Evolutionary conservation across 306 rosid genomes (phyloP).

Genomic region (Quercus cerris): DNA sequence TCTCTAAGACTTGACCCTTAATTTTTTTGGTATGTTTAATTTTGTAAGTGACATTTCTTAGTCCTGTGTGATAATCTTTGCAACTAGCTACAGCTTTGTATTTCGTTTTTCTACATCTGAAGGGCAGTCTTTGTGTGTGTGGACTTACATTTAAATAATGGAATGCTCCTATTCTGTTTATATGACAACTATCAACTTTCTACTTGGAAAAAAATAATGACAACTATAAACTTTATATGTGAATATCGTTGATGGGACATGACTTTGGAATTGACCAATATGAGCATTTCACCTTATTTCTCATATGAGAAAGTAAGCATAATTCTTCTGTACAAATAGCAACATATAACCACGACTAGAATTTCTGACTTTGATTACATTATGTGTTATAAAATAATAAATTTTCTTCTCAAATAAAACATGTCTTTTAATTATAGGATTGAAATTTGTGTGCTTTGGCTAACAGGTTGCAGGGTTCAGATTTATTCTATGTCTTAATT

Average conservation of each 20-base stretch:
- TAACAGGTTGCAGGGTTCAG: background rate
- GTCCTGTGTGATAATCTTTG: conserved; percentile 1
- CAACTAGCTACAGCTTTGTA: background rate
- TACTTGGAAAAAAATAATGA: too few relatives aligned
- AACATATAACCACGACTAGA: background rate
- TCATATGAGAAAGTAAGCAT: background rate
- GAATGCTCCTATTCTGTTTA: background rate
- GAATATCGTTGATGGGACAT: background rate
- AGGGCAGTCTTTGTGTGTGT: background rate
- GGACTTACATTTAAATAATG: background rate
- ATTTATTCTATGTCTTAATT: background rate
- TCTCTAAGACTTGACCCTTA: background rate
- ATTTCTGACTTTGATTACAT: background rate
- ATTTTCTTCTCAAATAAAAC: background rate
- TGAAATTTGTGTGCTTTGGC: background rate
- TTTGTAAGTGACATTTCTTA: conserved; percentile 12
- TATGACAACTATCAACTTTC: background rate
- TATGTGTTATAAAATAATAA: background rate
- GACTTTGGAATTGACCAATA: background rate
- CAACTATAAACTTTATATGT: background rate
- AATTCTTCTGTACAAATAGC: background rate
- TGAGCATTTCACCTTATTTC: background rate
- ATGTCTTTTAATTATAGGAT: background rate
- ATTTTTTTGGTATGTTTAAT: conserved; percentile 8
- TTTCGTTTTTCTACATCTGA: background rate